Evolutionary conservation across 2,329 filamentous ascomycete genomes (phyloP), one percentile per base, ranked within the genome.

Genomic region (Diaporthe sp.): DNA sequence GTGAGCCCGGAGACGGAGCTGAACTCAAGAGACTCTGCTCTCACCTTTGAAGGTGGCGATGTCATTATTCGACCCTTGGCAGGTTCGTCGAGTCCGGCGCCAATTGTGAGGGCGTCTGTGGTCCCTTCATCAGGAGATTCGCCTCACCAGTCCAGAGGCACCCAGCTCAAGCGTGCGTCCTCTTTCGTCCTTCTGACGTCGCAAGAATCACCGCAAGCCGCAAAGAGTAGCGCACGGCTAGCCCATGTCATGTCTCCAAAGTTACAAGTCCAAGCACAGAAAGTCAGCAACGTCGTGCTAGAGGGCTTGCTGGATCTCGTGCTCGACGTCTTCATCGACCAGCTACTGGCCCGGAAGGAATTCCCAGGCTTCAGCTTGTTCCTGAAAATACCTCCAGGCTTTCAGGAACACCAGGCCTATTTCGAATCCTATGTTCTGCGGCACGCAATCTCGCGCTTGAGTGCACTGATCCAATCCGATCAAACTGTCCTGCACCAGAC

Each of bases 341-440:
- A 98, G 78, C 86, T 98, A 0, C 90, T 98, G 55, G 89, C 89
- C 40, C 92, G 95, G 35, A 98, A 98, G 81, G 97, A 99, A 71
- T 99, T 98, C 80, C 88, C 93, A 3, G 96, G 97, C 0, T 94
- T 99, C 71, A 92, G 93, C 0, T 85, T 99, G 13, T 97, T 95
- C 80, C 86, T 94, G 71, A 98, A 97, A 81, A 93, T 96, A 0
- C 97, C 97, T 1, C 95, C 97, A 0, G 96, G 96, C 0, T 98
- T 97, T 80, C 91, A 96, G 78, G 97, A 98, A 81, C 95, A 98
- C 78, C 96, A 98, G 80, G 95, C 95, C 0, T 97, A 96, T 81
- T 98, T 99, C 78, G 95, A 97, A 81, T 97, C 97, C 0, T 98
- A 96, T 80, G 86, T 98, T 4, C 86, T 98, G 28, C 91, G 92